These are phyloP conservation scores for Fusarium virguliforme DNA, from an alignment of 2,329 filamentous ascomycete genomes.

Conservation along the genomic window DNA sequence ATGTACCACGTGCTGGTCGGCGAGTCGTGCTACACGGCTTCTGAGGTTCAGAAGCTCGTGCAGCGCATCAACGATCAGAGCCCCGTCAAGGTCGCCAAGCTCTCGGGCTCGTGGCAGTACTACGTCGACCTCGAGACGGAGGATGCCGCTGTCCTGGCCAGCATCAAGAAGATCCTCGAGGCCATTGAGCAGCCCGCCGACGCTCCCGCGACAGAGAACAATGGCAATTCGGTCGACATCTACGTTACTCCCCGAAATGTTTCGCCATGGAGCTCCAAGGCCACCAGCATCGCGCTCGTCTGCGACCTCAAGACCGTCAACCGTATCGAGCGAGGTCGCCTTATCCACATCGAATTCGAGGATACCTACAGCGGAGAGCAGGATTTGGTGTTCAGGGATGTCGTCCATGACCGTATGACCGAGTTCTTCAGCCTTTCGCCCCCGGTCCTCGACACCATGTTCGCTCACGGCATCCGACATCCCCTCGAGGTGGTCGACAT, in stretches of 20 bases:
- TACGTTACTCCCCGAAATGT: constrained; percentile 88
- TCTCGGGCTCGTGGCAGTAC: constrained; percentile 74
- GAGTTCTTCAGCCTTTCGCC: constrained; percentile 79
- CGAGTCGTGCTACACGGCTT: constrained; percentile 66
- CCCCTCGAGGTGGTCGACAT: constrained; percentile 84
- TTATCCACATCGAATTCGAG: constrained; percentile 78
- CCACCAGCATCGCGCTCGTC: constrained; percentile 92
- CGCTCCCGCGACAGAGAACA: constrained; percentile 53
- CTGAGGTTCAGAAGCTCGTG: constrained; percentile 63
- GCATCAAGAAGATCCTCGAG: constrained; percentile 65
- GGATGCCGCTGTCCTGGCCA: constrained; percentile 57
- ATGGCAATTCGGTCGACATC: constrained; percentile 69
- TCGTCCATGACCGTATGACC: constrained; percentile 95
- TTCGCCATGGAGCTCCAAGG: constrained; percentile 98
- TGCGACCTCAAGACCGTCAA: constrained; percentile 83
- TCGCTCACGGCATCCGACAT: constrained; percentile 75
- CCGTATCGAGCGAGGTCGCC: constrained; percentile 89
- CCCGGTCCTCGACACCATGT: constrained; percentile 83
- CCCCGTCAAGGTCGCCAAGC: constrained; percentile 62
- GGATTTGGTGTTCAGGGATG: constrained; percentile 73
- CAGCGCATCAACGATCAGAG: constrained; percentile 62
- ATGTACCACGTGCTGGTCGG: constrained; percentile 60
- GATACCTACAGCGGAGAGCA: constrained; percentile 62
- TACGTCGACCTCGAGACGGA: constrained; percentile 74
- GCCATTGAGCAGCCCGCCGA: constrained; percentile 54